Evolutionary conservation across 1,284 basidiomycete species (phyloP).

Genomic region (Phaffia rhodozyma): DNA sequence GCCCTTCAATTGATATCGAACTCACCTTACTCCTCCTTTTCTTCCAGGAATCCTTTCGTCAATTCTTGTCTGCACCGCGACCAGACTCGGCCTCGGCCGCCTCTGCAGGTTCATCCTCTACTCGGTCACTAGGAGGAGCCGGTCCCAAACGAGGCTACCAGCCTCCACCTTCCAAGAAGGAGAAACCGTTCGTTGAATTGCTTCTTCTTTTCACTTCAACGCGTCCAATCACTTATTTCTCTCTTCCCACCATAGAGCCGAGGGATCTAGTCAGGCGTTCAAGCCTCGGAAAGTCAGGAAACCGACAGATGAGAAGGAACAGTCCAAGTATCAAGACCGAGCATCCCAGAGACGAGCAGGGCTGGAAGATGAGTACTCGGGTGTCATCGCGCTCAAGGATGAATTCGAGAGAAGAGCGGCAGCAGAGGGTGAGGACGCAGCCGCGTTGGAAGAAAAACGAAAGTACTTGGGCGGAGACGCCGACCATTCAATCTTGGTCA

Average conservation of each 20-base stretch:
- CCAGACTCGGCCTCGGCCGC: constrained; percentile 20
- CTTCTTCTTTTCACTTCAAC: background rate
- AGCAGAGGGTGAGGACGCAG: constrained; percentile 2
- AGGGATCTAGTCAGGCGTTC: constrained; percentile 16
- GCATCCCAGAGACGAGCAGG: constrained; percentile 32
- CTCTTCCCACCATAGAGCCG: background rate
- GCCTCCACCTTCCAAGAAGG: constrained; percentile 27
- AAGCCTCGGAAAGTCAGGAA: constrained; percentile 17
- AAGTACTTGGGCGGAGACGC: constrained; percentile 77
- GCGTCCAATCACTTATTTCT: background rate
- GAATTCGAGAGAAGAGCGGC: constrained; percentile 20
- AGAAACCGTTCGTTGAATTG: constrained; percentile 19
- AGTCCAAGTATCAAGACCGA: constrained; percentile 32
- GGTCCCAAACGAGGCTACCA: constrained; percentile 27
- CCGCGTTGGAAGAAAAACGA: constrained; percentile 60
- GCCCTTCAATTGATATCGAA: too few relatives aligned
- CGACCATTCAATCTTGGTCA: constrained; percentile 71
- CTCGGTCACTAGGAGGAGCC: constrained; percentile 25
- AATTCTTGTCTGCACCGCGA: constrained; percentile 28
- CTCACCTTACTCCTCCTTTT: background rate
- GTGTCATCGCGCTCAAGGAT: constrained; percentile 21
- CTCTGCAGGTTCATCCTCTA: constrained; percentile 18
- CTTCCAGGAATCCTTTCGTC: constrained; percentile 30
- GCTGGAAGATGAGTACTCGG: constrained; percentile 29
- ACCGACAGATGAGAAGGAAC: constrained; percentile 19